phyloP scores from a whole-genome alignment of 805 yeast species.

The Ogataea zsoltii region DNA sequence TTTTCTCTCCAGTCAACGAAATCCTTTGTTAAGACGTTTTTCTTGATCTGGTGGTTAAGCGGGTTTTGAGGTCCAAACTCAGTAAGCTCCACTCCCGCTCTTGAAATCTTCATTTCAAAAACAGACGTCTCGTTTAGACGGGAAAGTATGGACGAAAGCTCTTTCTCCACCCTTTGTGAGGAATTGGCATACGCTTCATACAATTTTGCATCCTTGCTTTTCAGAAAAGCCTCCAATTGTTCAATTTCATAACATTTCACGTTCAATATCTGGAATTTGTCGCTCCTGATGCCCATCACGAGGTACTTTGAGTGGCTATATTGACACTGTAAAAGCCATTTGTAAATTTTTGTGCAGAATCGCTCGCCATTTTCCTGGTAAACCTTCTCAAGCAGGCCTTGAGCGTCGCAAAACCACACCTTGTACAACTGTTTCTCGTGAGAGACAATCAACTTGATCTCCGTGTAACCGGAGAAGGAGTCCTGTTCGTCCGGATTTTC shows the following conservation, averaged over 20 bases:
- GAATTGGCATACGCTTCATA: slow-evolving; percentile 4
- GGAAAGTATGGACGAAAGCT: background rate
- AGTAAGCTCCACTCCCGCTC: background rate
- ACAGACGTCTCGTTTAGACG: slow-evolving; percentile 1
- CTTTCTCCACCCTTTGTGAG: background rate
- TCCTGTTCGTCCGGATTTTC: background rate
- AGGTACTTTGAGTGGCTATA: slow-evolving; percentile 5
- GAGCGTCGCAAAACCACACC: background rate
- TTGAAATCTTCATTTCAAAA: background rate
- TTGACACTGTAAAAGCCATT: slow-evolving; percentile 14
- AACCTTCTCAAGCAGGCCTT: background rate
- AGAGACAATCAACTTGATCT: slow-evolving; percentile 5
- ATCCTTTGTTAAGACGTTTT: slow-evolving; percentile 7
- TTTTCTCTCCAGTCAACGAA: slow-evolving; percentile 13
- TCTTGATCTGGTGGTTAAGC: background rate
- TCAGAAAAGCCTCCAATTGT: slow-evolving; percentile 6
- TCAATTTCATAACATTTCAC: slow-evolving; percentile 1
- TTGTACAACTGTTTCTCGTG: background rate
- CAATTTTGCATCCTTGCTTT: background rate
- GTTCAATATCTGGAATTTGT: background rate
- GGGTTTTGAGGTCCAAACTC: background rate
- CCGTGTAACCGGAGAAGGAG: background rate
- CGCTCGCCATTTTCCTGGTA: background rate
- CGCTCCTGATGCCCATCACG: slow-evolving; percentile 10
- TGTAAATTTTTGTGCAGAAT: background rate